Conservation (phyloP, 192 early-diverging fungal species). For the Mortierella claussenii region DNA sequence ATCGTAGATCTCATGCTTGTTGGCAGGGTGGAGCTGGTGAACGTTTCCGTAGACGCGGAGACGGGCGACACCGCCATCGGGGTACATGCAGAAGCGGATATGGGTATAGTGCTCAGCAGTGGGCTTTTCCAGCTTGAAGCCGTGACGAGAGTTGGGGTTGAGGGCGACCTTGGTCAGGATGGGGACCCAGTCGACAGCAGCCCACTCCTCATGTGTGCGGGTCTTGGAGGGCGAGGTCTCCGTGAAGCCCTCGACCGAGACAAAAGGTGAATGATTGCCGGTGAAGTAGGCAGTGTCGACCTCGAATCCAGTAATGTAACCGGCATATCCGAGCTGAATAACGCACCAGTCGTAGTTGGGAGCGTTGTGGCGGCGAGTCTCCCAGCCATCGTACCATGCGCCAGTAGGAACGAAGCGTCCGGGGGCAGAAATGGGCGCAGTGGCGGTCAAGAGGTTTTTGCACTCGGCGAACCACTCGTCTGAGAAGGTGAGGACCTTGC, state of each 20-base stretch:
- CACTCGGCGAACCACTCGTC: constrained; percentile 96
- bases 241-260: constrained; percentile 79
- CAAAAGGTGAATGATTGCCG: constrained; percentile 90
- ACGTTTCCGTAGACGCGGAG: constrained; percentile 83
- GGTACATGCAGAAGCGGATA: constrained; percentile 56
- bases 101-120: constrained; percentile 59
- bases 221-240: constrained; percentile 24
- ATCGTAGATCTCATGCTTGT: constrained; percentile 67
- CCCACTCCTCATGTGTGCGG: constrained; percentile 53
- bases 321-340: constrained; percentile 88
- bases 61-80: constrained; percentile 83
- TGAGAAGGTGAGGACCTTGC: constrained; percentile 79
- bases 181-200: constrained; percentile 45
- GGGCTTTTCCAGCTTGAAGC: constrained; percentile 69
- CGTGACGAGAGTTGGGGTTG: constrained; percentile 76
- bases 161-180: constrained; percentile 80
- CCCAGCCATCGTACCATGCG: constrained; percentile 93
- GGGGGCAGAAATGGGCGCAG: constrained; percentile 72
- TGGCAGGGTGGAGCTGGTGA: constrained; percentile 61
- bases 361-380: constrained; percentile 88
- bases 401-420: constrained; percentile 71
- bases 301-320: constrained; percentile 83
- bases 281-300: constrained; percentile 94
- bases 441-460: constrained; percentile 79
- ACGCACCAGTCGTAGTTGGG: constrained; percentile 85